Evolutionary conservation across 116 monocot species (phyloP).

Genomic region (Trichopus zeylanicus): DNA sequence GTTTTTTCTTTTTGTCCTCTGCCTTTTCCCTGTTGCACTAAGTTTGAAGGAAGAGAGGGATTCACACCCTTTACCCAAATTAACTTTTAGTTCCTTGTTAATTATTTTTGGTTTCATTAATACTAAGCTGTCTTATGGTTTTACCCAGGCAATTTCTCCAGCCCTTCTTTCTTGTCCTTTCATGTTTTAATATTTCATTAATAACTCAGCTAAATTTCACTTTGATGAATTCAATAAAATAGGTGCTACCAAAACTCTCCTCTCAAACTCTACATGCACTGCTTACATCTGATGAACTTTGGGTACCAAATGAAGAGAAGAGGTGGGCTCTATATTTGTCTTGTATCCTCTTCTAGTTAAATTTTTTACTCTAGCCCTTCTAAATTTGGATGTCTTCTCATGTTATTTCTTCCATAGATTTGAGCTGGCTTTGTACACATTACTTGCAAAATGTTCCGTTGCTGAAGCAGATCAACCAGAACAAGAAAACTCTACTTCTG

Average conservation of each 20-base stretch:
- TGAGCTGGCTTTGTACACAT: constrained; percentile 72
- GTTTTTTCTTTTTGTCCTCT: too few species aligned
- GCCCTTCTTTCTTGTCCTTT: background rate
- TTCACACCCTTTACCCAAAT: too few species aligned
- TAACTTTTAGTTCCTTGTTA: too few species aligned
- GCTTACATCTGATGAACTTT: constrained; percentile 91
- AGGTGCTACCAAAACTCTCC: constrained; percentile 96
- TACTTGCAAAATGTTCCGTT: constrained; percentile 62
- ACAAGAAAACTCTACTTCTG: constrained; percentile 30
- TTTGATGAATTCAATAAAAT: constrained; percentile 2
- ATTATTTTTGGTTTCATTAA: too few species aligned
- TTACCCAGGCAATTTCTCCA: background rate
- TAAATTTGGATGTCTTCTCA: background rate
- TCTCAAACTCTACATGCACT: constrained; percentile 88
- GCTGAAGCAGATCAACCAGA: constrained; percentile 34
- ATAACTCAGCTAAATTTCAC: background rate
- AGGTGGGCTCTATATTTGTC: constrained; percentile 34
- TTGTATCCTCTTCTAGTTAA: background rate
- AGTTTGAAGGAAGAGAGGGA: too few species aligned
- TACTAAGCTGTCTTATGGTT: too few species aligned
- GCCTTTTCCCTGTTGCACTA: too few species aligned
- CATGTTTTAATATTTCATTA: background rate
- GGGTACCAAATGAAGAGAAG: constrained; percentile 98
- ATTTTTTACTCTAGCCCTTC: background rate
- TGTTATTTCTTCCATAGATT: constrained; percentile 40